phyloP scores from a whole-genome alignment of 176 grass and related monocot genomes.

The Luzula sylvatica region DNA sequence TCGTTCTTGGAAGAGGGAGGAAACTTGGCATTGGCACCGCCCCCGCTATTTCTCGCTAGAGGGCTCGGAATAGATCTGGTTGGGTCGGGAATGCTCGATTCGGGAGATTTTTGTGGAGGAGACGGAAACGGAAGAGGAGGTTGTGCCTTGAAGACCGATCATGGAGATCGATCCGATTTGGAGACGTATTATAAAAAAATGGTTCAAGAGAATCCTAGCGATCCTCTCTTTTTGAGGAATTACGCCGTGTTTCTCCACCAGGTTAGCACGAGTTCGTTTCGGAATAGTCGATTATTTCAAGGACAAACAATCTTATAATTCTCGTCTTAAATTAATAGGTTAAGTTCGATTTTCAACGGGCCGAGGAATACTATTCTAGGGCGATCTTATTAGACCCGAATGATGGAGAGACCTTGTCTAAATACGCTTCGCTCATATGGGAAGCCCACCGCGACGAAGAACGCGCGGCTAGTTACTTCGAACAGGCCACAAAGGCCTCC shows the following conservation, averaged over 20 bases:
- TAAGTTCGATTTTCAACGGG: conserved; percentile 44
- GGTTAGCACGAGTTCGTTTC: too few species aligned
- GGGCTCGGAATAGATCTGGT: conserved; percentile 83
- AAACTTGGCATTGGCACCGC: conserved; percentile 24
- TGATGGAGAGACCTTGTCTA: conserved; percentile 76
- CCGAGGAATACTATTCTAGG: conserved; percentile 93
- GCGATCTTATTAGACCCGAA: conserved; percentile 59
- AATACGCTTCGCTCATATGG: conserved; percentile 91
- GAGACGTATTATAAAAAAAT: conserved; percentile 78
- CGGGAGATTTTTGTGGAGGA: not conserved
- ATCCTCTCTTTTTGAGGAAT: conserved; percentile 73
- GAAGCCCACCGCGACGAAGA: conserved; percentile 68
- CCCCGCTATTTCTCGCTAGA: conserved; percentile 66
- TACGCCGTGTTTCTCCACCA: conserved; percentile 73
- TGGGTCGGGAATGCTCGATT: conserved; percentile 38
- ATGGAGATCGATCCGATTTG: conserved; percentile 41
- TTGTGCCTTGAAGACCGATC: conserved; percentile 22
- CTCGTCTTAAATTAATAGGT: conserved; percentile 24
- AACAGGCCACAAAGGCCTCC: conserved; percentile 46
- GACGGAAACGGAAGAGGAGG: conserved; percentile 16
- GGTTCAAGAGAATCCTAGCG: conserved; percentile 67
- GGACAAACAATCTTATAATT: too few species aligned
- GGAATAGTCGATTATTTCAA: too few species aligned
- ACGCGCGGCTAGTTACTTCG: conserved; percentile 68
- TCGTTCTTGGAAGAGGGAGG: conserved; percentile 12